Conservation (phyloP, 305 asterid genomes). For the Rubia tinctorum region DNA sequence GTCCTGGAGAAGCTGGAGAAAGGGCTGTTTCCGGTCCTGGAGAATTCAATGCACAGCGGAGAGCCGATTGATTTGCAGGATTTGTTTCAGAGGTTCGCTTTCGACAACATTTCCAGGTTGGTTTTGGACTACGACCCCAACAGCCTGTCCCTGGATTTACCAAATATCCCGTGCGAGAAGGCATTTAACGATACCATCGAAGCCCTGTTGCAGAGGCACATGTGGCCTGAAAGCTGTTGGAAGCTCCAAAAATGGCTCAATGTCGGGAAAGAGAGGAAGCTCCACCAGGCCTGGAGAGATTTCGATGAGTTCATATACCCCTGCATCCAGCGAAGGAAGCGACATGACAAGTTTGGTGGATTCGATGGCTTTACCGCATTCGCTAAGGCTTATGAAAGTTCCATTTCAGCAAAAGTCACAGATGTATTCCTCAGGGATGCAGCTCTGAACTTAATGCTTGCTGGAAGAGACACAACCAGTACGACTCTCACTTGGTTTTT, state of each 20-base stretch:
- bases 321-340: neutral
- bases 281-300: neutral
- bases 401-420: neutral
- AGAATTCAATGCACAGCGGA: neutral
- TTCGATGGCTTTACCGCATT: neutral
- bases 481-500: constrained; percentile 29
- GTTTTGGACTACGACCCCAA: neutral
- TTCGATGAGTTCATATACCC: neutral
- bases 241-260: neutral
- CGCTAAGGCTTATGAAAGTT: neutral
- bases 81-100: constrained; percentile 1
- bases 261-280: constrained; percentile 2
- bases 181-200: neutral
- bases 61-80: neutral
- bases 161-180: neutral
- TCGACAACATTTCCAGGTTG: constrained; percentile 2
- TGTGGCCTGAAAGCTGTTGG: neutral
- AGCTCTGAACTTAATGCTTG: constrained; percentile 23
- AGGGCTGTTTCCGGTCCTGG: neutral
- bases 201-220: neutral
- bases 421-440: constrained; percentile 24
- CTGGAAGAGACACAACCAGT: constrained; percentile 33
- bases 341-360: neutral
- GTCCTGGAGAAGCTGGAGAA: neutral
- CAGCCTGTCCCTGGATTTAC: neutral